phyloP scores from a whole-genome alignment of 495 filamentous ascomycete species.

The Lineolata rhizophorae region DNA sequence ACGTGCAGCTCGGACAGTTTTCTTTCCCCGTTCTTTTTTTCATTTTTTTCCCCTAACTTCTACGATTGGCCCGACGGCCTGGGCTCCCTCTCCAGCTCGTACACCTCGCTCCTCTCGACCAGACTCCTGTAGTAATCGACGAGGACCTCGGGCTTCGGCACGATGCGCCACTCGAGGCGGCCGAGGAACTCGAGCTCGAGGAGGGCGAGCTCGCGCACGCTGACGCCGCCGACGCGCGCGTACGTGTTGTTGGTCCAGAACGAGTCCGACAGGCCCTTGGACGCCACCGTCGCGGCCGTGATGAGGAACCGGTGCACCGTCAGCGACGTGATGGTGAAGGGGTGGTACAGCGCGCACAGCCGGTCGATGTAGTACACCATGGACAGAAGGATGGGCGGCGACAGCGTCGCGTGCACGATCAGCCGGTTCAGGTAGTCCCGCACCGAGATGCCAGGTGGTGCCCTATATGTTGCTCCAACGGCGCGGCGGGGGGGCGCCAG shows the following conservation, averaged over 20 bases:
- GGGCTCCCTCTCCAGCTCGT: constrained; percentile 24
- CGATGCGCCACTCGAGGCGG: constrained; percentile 85
- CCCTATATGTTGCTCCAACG: no score
- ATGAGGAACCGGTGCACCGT: constrained; percentile 97
- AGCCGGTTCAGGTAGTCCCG: constrained; percentile 79
- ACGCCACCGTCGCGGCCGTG: constrained; percentile 80
- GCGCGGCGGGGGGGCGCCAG: no score
- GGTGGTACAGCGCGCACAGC: constrained; percentile 74
- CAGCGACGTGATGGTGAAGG: constrained; percentile 82
- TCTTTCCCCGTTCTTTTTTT: no score
- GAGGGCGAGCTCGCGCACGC: constrained; percentile 65
- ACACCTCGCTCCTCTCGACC: constrained; percentile 46
- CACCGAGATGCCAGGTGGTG: constrained; percentile 84
- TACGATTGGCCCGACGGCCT: no score
- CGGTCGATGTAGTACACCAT: constrained; percentile 99
- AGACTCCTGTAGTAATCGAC: constrained; percentile 83
- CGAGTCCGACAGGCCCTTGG: constrained; percentile 84
- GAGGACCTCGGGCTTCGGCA: constrained; percentile 79
- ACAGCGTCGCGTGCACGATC: constrained; percentile 81
- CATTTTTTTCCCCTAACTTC: no score
- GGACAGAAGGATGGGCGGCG: constrained; percentile 85
- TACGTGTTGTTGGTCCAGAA: constrained; percentile 98
- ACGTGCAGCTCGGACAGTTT: no score
- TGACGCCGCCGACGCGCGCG: constrained; percentile 80
- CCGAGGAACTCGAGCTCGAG: constrained; percentile 89